Percentiles rank a stretch among this genome's conserved stretches.
phyloP scores from a whole-genome alignment of 202 grass and related monocot genomes.

The Tripidium arundinaceum region DNA sequence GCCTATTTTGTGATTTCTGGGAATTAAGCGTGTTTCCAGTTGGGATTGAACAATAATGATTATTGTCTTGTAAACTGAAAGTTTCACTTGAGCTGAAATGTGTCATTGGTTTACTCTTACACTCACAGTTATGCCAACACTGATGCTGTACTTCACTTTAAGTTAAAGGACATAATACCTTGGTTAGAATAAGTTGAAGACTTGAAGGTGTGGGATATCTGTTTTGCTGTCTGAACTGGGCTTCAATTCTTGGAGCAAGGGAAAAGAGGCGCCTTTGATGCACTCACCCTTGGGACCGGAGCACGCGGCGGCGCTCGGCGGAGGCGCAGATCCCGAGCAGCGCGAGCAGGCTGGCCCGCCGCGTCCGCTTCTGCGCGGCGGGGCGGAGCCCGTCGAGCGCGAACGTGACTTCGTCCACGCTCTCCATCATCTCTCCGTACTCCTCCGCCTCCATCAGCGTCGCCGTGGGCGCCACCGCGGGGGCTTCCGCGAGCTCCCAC shows the following conservation, averaged over 20 bases:
- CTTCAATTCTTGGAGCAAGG: constrained; percentile 4
- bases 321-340: constrained; percentile 73
- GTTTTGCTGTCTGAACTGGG: neutral
- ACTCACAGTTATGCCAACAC: neutral
- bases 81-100: neutral
- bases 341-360: constrained; percentile 55
- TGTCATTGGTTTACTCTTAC: neutral
- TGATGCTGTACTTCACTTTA: neutral
- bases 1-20: neutral
- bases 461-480: too few relatives aligned
- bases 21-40: neutral
- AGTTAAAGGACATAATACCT: neutral
- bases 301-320: constrained; percentile 52
- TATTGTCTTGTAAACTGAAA: neutral
- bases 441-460: too few relatives aligned
- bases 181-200: neutral
- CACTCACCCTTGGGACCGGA: constrained; percentile 78
- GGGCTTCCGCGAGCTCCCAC: too few relatives aligned
- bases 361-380: too few relatives aligned
- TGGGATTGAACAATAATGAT: neutral
- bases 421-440: too few relatives aligned
- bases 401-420: too few relatives aligned
- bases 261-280: constrained; percentile 5
- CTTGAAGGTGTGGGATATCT: neutral
- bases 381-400: too few relatives aligned